Conservation (phyloP, 108 stramenopile species). For the Nitzschia palea region DNA sequence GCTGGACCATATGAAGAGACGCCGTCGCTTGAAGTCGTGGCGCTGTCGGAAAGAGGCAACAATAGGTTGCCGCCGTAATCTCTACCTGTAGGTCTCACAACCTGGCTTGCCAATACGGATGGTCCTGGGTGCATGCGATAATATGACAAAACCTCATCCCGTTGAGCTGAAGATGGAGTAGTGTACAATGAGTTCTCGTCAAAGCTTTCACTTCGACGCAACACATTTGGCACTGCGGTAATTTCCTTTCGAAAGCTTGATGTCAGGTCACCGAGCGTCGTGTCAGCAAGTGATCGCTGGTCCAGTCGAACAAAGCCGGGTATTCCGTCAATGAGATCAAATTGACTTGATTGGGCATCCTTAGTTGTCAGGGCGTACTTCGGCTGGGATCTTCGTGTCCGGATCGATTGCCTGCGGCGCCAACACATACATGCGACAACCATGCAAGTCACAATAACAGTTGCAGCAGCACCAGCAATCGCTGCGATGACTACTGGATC, state of each 20-base stretch:
- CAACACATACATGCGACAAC: slow-evolving; percentile 8
- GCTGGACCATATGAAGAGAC: slow-evolving; percentile 8
- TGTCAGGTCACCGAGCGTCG: slow-evolving; percentile 36
- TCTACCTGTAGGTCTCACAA: slow-evolving; percentile 3
- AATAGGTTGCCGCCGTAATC: slow-evolving; percentile 10
- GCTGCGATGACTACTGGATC: slow-evolving; percentile 16
- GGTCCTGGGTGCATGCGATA: not conserved
- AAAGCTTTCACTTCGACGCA: slow-evolving; percentile 25
- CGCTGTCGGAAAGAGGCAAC: slow-evolving; percentile 17
- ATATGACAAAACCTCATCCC: not conserved
- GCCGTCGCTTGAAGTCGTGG: slow-evolving; percentile 8
- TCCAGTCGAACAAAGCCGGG: slow-evolving; percentile 32
- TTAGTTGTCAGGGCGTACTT: slow-evolving; percentile 7
- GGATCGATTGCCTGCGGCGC: not conserved
- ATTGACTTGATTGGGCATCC: slow-evolving; percentile 10
- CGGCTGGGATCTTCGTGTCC: not conserved
- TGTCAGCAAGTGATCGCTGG: slow-evolving; percentile 37
- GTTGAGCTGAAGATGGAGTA: slow-evolving; percentile 21
- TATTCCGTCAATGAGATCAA: not conserved
- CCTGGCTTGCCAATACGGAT: not conserved
- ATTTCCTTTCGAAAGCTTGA: slow-evolving; percentile 4
- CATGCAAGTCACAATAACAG: slow-evolving; percentile 9
- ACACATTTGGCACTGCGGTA: not conserved
- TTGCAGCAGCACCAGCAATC: slow-evolving; percentile 13
- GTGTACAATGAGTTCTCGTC: slow-evolving; percentile 44